Evolutionary conservation across 2,329 filamentous ascomycete species (phyloP).

Genomic region (Rhinocladiella mackenziei): DNA sequence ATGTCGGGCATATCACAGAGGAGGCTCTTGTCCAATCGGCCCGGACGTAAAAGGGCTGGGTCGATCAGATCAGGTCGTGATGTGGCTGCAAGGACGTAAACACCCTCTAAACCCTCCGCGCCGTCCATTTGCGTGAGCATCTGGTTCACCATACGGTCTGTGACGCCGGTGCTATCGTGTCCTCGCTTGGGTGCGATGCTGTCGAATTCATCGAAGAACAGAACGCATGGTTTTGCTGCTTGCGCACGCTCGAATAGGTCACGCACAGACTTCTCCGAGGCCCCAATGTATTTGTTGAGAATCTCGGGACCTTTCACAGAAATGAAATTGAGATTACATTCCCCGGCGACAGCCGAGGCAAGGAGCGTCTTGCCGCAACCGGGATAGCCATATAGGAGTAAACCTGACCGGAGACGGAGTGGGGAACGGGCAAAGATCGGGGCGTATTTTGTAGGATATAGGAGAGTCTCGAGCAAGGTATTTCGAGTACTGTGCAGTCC

Average conservation of each 20-base stretch:
- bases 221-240: conserved; percentile 84
- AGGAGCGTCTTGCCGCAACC: conserved; percentile 96
- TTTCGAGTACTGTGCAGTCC: conserved; percentile 81
- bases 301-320: conserved; percentile 98
- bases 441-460: conserved; percentile 96
- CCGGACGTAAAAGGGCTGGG: conserved; percentile 83
- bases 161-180: conserved; percentile 97
- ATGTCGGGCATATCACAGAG: conserved; percentile 81
- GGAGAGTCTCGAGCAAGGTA: conserved; percentile 87
- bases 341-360: conserved; percentile 92
- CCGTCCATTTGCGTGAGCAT: conserved; percentile 98
- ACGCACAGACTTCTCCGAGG: conserved; percentile 90
- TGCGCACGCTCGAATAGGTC: conserved; percentile 91
- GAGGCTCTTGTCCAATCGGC: conserved; percentile 86
- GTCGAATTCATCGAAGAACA: conserved; percentile 99
- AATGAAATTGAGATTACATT: conserved; percentile 98
- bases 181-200: conserved; percentile 95
- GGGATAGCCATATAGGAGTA: conserved; percentile 90
- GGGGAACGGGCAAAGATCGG: conserved; percentile 97
- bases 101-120: conserved; percentile 87
- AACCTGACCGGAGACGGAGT: conserved; percentile 84
- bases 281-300: conserved; percentile 97
- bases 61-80: conserved; percentile 92
- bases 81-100: conserved; percentile 94
- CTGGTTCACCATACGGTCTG: conserved; percentile 96